phyloP scores from a whole-genome alignment of 768 basidiomycete species.

The Austroboletus festivus region DNA sequence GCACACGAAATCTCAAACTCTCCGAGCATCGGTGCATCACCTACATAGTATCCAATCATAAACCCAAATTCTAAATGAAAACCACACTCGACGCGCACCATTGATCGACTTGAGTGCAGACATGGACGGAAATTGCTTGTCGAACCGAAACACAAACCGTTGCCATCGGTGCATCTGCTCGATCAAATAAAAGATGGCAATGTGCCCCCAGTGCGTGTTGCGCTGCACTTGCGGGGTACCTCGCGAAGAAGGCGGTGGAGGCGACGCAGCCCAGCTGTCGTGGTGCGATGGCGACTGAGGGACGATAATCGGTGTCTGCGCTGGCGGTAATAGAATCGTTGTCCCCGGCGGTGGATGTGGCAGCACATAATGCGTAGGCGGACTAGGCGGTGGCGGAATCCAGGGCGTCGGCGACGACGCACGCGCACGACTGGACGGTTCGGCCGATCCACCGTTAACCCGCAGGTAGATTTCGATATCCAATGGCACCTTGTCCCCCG shows the following conservation, averaged over 20 bases:
- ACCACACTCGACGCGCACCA: conserved; percentile 41
- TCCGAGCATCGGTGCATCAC: conserved; percentile 65
- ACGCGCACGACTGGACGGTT: conserved; percentile 20
- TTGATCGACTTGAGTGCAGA: conserved; percentile 69
- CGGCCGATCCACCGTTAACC: conserved; percentile 35
- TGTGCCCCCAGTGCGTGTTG: conserved; percentile 75
- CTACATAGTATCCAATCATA: conserved; percentile 34
- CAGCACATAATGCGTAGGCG: conserved; percentile 40
- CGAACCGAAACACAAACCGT: conserved; percentile 76
- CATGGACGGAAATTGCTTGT: conserved; percentile 73
- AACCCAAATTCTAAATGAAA: background rate
- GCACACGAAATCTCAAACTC: conserved; percentile 79
- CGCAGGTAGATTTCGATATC: conserved; percentile 80
- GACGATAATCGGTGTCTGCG: conserved; percentile 44
- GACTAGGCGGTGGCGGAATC: conserved; percentile 29
- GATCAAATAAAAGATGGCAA: conserved; percentile 74
- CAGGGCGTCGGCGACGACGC: conserved; percentile 31
- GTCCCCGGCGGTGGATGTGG: conserved; percentile 27
- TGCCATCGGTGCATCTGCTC: conserved; percentile 83
- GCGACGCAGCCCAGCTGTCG: conserved; percentile 39
- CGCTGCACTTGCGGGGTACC: conserved; percentile 35
- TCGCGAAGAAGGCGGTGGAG: conserved; percentile 26
- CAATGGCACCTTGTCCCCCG: conserved; percentile 64
- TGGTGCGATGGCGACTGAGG: conserved; percentile 42
- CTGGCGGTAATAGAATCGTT: conserved; percentile 33